Base-by-base conservation (phyloP, 1,139 yeast genomes). In the Williopsis jadinii region DNA sequence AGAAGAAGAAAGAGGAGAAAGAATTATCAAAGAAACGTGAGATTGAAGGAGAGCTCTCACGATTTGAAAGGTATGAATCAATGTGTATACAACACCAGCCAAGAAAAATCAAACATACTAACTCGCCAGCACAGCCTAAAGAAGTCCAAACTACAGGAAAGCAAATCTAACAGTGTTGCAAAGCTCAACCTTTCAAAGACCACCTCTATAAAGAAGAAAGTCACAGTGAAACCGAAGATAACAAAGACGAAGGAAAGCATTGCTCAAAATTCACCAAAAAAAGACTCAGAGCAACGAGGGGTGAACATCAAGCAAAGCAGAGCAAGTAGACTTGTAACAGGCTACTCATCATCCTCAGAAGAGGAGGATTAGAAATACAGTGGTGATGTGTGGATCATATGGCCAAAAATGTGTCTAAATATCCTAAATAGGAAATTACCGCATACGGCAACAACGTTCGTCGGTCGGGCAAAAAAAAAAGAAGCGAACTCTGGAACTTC, bases 21-120 rank as follows among this genome's bases (percentile, higher is more conserved):
- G 52, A 52, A 13, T 13, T 24, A n/a, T 32, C 30, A 2, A 48
- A 38, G 30, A 49, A 48, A 37, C 29, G 47, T 28, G 53, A 48
- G 30, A 35, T 53, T 3, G 52, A 51, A 8, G 41, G 41, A 27
- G 54, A 49, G 1, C 12, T 52, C 11, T 32, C 38, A 32, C 37
- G 39, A 26, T 54, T 44, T 38, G 54, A 53, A 26, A 34, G 36
- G 56, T 50, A 38, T 33, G 56, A 47, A 19, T 11, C 9, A 9
- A 11, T 24, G 10, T 33, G 35, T 14, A 8, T 9, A 24, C 35
- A 32, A 14, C n/a, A 11, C 14, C 13, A 15, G 24, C 15, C 2
- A 1, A 29, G 15, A 11, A 37, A 37, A 32, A 15, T 24, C 26
- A 30, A 19, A 28, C 24, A 6, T 19, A 19, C 24, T 19, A 19